Conservation (phyloP, 2,329 filamentous ascomycete species). For the Dissoconium aciculare region DNA sequence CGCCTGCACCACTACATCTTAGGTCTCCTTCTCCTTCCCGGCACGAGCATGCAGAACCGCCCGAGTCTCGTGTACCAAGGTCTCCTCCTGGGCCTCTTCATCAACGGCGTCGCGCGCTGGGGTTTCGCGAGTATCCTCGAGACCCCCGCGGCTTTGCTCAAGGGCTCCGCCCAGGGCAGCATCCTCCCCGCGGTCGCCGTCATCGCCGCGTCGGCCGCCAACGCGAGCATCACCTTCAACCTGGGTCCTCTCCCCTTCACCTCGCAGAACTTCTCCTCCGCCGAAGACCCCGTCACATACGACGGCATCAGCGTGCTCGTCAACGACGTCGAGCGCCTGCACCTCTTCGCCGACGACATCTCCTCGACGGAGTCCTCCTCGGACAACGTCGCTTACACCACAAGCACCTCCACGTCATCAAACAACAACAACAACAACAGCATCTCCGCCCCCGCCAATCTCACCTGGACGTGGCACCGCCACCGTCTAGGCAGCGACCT, state of each 20-base stretch:
- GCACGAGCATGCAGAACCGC: slow-evolving; percentile 76
- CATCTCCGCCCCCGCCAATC: slow-evolving; percentile 8
- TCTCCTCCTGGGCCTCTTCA: slow-evolving; percentile 74
- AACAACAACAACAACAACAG: too few relatives aligned
- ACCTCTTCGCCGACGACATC: slow-evolving; percentile 50
- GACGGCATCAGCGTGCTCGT: slow-evolving; percentile 69
- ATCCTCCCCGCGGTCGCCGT: slow-evolving; percentile 40
- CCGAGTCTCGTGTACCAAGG: slow-evolving; percentile 79
- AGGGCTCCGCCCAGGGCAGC: slow-evolving; percentile 38
- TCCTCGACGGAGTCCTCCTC: slow-evolving; percentile 26
- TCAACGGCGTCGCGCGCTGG: slow-evolving; percentile 90
- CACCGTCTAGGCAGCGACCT: slow-evolving; percentile 11
- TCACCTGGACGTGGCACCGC: slow-evolving; percentile 23
- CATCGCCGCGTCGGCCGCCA: slow-evolving; percentile 28
- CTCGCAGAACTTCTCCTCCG: slow-evolving; percentile 18
- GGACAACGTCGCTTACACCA: slow-evolving; percentile 7
- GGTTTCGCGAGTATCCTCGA: slow-evolving; percentile 81
- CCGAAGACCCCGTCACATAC: slow-evolving; percentile 34
- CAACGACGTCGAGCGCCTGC: slow-evolving; percentile 70
- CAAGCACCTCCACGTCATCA: too few relatives aligned
- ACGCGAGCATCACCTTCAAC: slow-evolving; percentile 50
- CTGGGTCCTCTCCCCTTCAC: slow-evolving; percentile 28
- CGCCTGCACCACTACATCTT: slow-evolving; percentile 94
- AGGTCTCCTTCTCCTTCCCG: slow-evolving; percentile 70
- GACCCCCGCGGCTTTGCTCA: slow-evolving; percentile 57